phyloP scores from a whole-genome alignment of 2,329 filamentous ascomycete genomes.

The Stagonosporopsis cucurbitacearum region DNA sequence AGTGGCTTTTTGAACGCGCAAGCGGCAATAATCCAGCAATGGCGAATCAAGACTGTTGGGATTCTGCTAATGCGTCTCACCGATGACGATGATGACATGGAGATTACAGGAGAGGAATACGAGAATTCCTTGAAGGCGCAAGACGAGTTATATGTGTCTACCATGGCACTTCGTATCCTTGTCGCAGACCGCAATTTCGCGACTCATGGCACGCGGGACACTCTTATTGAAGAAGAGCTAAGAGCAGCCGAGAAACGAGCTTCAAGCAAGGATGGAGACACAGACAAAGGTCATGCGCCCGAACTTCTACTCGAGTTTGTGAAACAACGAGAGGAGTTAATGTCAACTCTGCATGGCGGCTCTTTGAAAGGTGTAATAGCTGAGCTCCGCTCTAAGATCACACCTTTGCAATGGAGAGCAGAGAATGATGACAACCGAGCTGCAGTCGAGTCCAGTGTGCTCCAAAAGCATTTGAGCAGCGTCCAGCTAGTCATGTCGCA shows the following conservation, averaged over 20 bases:
- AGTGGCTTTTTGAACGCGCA: constrained; percentile 73
- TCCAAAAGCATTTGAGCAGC: constrained; percentile 66
- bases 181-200: constrained; percentile 80
- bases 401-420: constrained; percentile 65
- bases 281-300: constrained; percentile 72
- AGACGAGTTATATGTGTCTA: constrained; percentile 87
- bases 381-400: constrained; percentile 70
- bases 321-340: constrained; percentile 55
- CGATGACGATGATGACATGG: constrained; percentile 79
- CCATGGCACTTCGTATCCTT: constrained; percentile 75
- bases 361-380: constrained; percentile 75
- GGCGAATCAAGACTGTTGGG: constrained; percentile 75
- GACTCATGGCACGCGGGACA: constrained; percentile 78
- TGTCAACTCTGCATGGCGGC: constrained; percentile 58
- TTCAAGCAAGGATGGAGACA: constrained; percentile 56
- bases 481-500: constrained; percentile 61
- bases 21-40: constrained; percentile 72
- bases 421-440: constrained; percentile 62
- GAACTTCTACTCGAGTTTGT: constrained; percentile 66
- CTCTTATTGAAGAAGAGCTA: constrained; percentile 76
- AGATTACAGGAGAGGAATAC: constrained; percentile 88
- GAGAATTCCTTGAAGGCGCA: constrained; percentile 85
- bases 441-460: constrained; percentile 68
- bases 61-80: constrained; percentile 77
- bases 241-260: constrained; percentile 67